Conservation (phyloP, 2,329 filamentous ascomycete species). For the Penicillium sp. region DNA sequence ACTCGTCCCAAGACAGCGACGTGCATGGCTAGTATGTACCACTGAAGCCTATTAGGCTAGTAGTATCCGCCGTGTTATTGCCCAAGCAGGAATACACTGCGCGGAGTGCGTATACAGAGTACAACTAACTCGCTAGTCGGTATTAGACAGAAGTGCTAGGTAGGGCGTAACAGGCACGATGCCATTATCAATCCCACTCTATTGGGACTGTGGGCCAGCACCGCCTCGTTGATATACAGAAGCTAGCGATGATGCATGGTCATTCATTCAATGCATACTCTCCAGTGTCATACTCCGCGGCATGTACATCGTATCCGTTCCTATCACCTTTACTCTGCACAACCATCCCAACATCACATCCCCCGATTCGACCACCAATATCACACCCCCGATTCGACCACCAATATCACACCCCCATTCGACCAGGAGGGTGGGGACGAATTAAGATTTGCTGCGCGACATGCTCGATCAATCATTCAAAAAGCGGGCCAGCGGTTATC, state of each 20-base stretch:
- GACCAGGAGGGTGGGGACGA: neutral
- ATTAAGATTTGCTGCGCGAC: neutral
- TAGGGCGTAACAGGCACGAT: neutral
- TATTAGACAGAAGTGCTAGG: no score
- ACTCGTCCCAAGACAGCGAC: neutral
- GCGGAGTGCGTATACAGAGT: neutral
- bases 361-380: no score
- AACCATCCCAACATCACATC: no score
- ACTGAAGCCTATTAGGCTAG: neutral
- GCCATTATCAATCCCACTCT: neutral
- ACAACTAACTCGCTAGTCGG: neutral
- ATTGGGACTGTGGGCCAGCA: neutral
- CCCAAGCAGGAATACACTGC: neutral
- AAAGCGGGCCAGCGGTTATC: neutral
- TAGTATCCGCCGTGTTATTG: no score
- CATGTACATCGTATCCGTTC: no score
- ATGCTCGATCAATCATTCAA: neutral
- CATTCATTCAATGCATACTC: no score
- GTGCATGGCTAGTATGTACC: neutral
- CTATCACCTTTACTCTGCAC: no score
- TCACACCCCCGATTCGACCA: no score
- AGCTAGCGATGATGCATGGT: neutral
- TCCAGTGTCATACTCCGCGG: no score
- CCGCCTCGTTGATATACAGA: neutral
- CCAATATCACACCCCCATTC: no score